These are phyloP conservation scores for Ophiobolus disseminans DNA, from an alignment of 2,329 filamentous ascomycete genomes.

Conservation along the genomic window DNA sequence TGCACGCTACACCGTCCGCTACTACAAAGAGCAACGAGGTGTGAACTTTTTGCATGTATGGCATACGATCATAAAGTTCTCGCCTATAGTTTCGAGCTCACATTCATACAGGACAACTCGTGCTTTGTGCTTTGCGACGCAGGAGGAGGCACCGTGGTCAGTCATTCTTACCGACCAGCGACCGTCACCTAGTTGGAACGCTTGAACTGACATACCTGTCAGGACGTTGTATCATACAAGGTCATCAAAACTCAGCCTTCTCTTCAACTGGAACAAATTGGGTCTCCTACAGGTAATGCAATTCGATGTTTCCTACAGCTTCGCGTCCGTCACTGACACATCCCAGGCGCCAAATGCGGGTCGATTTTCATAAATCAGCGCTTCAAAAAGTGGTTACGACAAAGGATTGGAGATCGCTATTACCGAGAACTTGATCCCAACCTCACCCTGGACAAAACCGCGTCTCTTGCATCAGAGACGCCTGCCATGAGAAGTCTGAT, in stretches of 20 bases:
- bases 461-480: conserved; percentile 24
- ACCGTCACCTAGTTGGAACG: background rate
- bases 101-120: background rate
- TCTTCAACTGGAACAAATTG: conserved; percentile 20
- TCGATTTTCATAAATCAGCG: conserved; percentile 31
- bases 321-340: background rate
- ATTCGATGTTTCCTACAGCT: background rate
- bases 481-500: conserved; percentile 26
- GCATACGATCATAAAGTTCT: background rate
- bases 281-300: conserved; percentile 12
- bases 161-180: background rate
- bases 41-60: conserved; percentile 15
- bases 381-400: conserved; percentile 32
- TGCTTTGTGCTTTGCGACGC: conserved; percentile 27
- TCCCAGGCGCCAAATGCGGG: conserved; percentile 25
- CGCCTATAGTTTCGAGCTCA: background rate
- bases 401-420: conserved; percentile 21
- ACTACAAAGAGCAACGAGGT: conserved; percentile 18
- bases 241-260: conserved; percentile 17
- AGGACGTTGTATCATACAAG: conserved; percentile 30
- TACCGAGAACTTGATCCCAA: conserved; percentile 27
- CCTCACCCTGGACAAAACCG: conserved; percentile 15
- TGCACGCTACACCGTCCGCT: conserved; percentile 32
- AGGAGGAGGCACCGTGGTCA: conserved; percentile 26
- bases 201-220: no score